These are phyloP conservation scores for Suillus decipiens DNA, from an alignment of 768 basidiomycete genomes.

Conservation along the genomic window DNA sequence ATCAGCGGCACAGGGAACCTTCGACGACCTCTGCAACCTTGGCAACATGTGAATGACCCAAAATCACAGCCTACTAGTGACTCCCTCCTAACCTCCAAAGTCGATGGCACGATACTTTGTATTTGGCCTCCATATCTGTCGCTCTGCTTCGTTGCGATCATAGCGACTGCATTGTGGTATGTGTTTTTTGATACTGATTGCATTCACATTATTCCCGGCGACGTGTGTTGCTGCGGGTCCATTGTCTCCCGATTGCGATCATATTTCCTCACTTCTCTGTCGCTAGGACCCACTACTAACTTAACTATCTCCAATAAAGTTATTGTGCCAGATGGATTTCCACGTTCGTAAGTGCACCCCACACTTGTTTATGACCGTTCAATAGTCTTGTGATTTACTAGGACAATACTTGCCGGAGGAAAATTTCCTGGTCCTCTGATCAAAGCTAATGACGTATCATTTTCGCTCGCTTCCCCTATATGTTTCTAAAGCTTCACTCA, in stretches of 20 bases:
- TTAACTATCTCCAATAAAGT: not conserved
- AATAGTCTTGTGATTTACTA: not conserved
- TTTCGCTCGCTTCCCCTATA: not conserved
- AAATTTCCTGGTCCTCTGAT: slow-evolving; percentile 2
- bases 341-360: not conserved
- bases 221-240: not conserved
- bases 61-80: not conserved
- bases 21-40: not conserved
- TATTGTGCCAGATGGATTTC: not conserved
- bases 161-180: not conserved
- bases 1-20: not conserved
- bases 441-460: not conserved
- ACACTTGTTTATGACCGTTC: not conserved
- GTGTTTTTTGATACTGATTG: not conserved
- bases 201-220: not conserved
- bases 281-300: not conserved
- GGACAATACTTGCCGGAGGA: not conserved
- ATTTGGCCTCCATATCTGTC: not conserved
- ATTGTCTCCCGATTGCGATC: not conserved
- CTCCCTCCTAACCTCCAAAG: not conserved
- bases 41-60: not conserved
- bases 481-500: not conserved
- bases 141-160: not conserved
- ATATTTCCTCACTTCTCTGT: not conserved
- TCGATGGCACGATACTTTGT: not conserved